Percentiles rank a stretch among this genome's conserved stretches.
Conservation (phyloP, 106 monocot species). For the Dioscorea dumetorum region DNA sequence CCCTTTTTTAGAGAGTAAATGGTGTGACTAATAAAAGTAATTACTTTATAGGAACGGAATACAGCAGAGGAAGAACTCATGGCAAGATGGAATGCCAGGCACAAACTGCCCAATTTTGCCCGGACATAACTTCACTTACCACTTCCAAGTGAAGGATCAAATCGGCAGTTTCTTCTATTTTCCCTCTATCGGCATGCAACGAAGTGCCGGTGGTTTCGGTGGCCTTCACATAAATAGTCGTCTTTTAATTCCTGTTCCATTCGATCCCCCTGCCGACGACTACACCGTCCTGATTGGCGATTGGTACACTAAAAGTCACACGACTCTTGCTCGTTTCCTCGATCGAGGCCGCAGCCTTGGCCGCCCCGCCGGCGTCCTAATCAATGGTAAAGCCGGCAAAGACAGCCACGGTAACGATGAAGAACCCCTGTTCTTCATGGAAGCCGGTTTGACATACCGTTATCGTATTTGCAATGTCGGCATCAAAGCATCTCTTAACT, state of each 20-base stretch:
- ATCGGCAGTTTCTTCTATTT: constrained; percentile 62
- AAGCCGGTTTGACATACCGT: constrained; percentile 41
- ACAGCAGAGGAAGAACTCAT: constrained; percentile 66
- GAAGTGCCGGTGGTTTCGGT: constrained; percentile 54
- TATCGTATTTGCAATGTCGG: constrained; percentile 64
- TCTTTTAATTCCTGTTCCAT: constrained; percentile 52
- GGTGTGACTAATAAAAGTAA: background rate
- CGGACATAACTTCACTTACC: constrained; percentile 49
- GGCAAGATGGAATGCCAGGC: constrained; percentile 52
- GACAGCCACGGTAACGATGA: constrained; percentile 27
- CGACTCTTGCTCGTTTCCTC: constrained; percentile 20
- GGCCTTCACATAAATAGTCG: constrained; percentile 56
- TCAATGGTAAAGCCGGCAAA: constrained; percentile 46
- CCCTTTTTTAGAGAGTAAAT: too few relatives aligned
- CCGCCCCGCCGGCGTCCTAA: constrained; percentile 46
- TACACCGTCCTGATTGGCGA: constrained; percentile 48
- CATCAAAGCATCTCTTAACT: constrained; percentile 44
- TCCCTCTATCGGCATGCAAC: constrained; percentile 51
- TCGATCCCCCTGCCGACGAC: constrained; percentile 41
- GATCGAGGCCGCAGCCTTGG: constrained; percentile 34
- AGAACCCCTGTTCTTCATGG: constrained; percentile 45
- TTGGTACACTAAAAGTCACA: constrained; percentile 52
- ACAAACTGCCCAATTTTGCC: constrained; percentile 42
- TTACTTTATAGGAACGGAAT: constrained; percentile 38
- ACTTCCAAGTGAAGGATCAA: constrained; percentile 71